Percentiles rank a stretch among this genome's conserved stretches.
phyloP scores from a whole-genome alignment of 352 stramenopile genomes.

The Lagenidium sp. region DNA sequence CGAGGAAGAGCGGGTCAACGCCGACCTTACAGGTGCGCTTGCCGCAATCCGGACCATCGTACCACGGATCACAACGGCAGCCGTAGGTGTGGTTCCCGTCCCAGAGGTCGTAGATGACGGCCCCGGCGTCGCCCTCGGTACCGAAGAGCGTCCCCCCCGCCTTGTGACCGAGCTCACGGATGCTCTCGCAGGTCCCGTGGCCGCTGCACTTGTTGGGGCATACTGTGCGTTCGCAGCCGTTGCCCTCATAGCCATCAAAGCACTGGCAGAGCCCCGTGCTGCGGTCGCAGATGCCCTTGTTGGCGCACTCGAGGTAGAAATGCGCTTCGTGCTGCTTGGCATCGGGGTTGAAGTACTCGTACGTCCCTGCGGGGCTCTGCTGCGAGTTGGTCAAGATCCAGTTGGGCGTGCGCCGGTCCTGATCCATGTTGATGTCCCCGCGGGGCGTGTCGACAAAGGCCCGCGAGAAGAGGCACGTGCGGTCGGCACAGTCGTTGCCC shows the following conservation, averaged over 20 bases:
- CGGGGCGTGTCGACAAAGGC: conserved; percentile 89
- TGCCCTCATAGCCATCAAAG: conserved; percentile 88
- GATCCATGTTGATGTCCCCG: conserved; percentile 91
- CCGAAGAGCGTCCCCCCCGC: conserved; percentile 31
- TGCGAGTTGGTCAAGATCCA: conserved; percentile 74
- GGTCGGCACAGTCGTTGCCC: conserved; percentile 73
- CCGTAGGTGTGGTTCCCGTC: conserved; percentile 75
- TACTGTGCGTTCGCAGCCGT: conserved; percentile 65
- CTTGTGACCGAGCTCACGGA: conserved; percentile 48
- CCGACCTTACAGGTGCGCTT: conserved; percentile 57
- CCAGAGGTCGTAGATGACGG: conserved; percentile 61
- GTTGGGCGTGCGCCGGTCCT: conserved; percentile 17
- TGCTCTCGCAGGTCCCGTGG: conserved; percentile 64
- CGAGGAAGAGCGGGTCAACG: conserved; percentile 54
- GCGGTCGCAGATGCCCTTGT: conserved; percentile 90
- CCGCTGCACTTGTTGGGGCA: conserved; percentile 67
- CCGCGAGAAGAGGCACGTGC: conserved; percentile 79
- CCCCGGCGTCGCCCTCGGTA: conserved; percentile 3
- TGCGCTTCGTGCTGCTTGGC: conserved; percentile 49
- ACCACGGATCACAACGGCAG: conserved; percentile 88
- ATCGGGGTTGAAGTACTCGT: conserved; percentile 61
- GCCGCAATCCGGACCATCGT: conserved; percentile 75
- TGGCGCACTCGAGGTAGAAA: conserved; percentile 92
- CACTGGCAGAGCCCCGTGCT: conserved; percentile 73
- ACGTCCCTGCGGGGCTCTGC: conserved; percentile 51